Evolutionary conservation across 1,139 yeast species (phyloP).

Genomic region (Diutina scorzettiae): DNA sequence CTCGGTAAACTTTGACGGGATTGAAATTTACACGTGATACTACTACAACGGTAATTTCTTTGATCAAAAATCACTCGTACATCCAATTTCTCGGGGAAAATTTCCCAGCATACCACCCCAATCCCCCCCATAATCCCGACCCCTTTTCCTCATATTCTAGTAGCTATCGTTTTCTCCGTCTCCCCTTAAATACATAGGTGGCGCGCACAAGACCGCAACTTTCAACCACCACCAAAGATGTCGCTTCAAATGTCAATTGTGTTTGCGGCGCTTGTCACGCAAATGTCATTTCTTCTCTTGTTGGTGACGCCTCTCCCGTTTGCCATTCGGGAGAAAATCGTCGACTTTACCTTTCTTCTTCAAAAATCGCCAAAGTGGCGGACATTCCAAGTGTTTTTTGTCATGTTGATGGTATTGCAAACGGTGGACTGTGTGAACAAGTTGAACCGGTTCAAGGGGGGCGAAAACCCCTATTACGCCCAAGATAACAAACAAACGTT

Average conservation of each 20-base stretch:
- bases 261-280: conserved; percentile 33
- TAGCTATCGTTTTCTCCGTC: no score
- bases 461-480: conserved; percentile 18
- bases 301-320: conserved; percentile 55
- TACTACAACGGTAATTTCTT: no score
- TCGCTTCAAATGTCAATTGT: conserved; percentile 35
- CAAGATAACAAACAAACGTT: conserved; percentile 11
- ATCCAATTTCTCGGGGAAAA: no score
- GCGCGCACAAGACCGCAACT: no score
- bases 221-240: conserved; percentile 15
- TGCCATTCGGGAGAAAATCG: conserved; percentile 34
- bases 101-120: no score
- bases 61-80: no score
- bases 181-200: no score
- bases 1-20: no score
- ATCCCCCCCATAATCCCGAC: no score
- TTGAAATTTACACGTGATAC: no score
- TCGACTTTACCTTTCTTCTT: conserved; percentile 21
- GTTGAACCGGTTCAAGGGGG: conserved; percentile 19
- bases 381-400: conserved; percentile 36
- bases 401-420: conserved; percentile 37
- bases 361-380: conserved; percentile 32
- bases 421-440: conserved; percentile 49
- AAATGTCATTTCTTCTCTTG: conserved; percentile 41
- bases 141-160: no score